phyloP scores from a whole-genome alignment of 352 stramenopile genomes.

The Pythium volutum region DNA sequence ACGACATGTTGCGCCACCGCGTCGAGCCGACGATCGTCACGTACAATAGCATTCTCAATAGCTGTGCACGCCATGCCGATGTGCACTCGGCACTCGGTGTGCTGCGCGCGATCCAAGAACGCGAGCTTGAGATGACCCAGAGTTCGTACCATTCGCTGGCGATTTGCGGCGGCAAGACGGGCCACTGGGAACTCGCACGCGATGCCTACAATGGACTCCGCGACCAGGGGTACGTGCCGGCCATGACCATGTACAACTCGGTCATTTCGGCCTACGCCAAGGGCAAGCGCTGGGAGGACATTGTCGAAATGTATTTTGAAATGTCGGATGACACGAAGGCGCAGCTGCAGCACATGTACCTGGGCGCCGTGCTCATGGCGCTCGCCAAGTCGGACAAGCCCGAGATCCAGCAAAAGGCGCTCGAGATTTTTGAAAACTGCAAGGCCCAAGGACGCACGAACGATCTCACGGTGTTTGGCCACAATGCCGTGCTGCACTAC shows the following conservation, averaged over 20 bases:
- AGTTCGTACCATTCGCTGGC: constrained; percentile 78
- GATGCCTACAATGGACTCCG: constrained; percentile 57
- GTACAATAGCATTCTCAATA: constrained; percentile 88
- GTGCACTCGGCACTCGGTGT: constrained; percentile 68
- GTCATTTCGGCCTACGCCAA: constrained; percentile 78
- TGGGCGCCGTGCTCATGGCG: constrained; percentile 73
- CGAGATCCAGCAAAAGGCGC: constrained; percentile 27
- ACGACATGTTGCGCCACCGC: constrained; percentile 78
- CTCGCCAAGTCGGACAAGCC: constrained; percentile 56
- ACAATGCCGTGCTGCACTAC: constrained; percentile 64
- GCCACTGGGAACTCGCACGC: constrained; percentile 63
- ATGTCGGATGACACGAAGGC: constrained; percentile 45
- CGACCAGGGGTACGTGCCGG: constrained; percentile 48
- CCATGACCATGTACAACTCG: constrained; percentile 76
- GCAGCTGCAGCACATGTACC: constrained; percentile 45
- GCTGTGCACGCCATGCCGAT: constrained; percentile 67
- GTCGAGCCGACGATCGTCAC: constrained; percentile 72
- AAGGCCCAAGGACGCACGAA: constrained; percentile 29
- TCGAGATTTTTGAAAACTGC: constrained; percentile 59
- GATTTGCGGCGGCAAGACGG: constrained; percentile 76
- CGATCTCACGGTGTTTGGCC: constrained; percentile 62
- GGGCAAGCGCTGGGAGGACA: constrained; percentile 63
- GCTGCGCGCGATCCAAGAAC: constrained; percentile 60
- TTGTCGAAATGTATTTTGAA: constrained; percentile 56
- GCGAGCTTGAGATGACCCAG: constrained; percentile 60